Evolutionary conservation across 208 protist genomes (phyloP), one percentile per base, ranked within the genome.

Genomic region (Balamuthia mandrillaris): DNA sequence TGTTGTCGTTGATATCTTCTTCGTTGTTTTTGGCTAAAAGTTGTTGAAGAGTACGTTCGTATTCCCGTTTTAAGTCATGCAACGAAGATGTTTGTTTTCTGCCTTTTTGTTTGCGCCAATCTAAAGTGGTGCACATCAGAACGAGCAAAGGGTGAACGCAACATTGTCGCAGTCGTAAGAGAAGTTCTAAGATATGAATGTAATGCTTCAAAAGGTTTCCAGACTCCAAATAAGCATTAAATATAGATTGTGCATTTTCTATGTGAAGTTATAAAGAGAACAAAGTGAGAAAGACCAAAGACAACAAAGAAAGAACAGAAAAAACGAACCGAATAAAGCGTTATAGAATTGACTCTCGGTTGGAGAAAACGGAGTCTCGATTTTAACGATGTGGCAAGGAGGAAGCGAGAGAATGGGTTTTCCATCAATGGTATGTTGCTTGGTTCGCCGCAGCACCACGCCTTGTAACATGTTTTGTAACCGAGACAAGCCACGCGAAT

Each of bases 161-260:
- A 10, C 83, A 77, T 63, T 95, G 93, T 24, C 92, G 84, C 42
- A 95, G 79, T 24, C 91, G 58, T 14, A 95, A 63, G 4, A 95
- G 68, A 6, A 95, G 66, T 47, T 92, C 88, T 16, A 95, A 84
- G 4, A 95, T 88, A 77, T 91, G 85, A 1, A 82, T 72, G 72
- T 94, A 94, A 18, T 94, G 94, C 21, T 86, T 78, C 9, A 93
- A 66, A 0, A 93, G 18, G 18, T 81, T 90, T 35, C 90, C 92
- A 33, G 63, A 60, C 29, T 82, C 75, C 31, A 82, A 54, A 16
- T 82, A 82, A 27, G 60, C 56, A 31, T 82, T 82, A 31, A 82
- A 82, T 16, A 82, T 42, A 2, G 75, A 82, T 37, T 82, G 75
- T 14, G 75, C 75, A 33, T 66, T 82, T 44, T 82, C 75, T 82